Conservation (phyloP, 2,329 filamentous ascomycete species). For the Ophiocordyceps robertsii region DNA sequence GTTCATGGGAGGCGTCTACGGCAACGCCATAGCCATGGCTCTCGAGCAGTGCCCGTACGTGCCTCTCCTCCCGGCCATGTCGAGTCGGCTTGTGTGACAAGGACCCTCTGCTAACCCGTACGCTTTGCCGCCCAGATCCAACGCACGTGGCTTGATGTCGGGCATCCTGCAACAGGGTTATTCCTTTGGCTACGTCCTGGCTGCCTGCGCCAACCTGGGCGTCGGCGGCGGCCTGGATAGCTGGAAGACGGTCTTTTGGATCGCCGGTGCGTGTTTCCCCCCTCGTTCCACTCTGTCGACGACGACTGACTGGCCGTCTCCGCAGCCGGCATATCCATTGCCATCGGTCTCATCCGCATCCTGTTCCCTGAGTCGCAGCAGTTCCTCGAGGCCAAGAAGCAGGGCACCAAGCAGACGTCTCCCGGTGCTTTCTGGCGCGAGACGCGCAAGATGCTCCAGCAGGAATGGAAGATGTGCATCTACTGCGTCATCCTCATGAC, state of each 20-base stretch:
- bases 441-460: slow-evolving; percentile 50
- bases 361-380: slow-evolving; percentile 63
- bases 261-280: slow-evolving; percentile 28
- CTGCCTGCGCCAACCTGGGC: slow-evolving; percentile 61
- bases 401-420: slow-evolving; percentile 34
- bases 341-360: slow-evolving; percentile 52
- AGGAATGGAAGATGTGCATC: slow-evolving; percentile 65
- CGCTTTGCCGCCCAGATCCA: slow-evolving; percentile 23
- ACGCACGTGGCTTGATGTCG: slow-evolving; percentile 66
- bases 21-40: slow-evolving; percentile 66
- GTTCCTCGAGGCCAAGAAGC: slow-evolving; percentile 56
- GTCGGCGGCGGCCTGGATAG: slow-evolving; percentile 49
- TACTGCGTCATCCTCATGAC: slow-evolving; percentile 73
- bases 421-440: slow-evolving; percentile 52
- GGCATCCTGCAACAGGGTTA: slow-evolving; percentile 76
- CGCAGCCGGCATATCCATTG: slow-evolving; percentile 49
- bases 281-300: not conserved
- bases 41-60: slow-evolving; percentile 56
- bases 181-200: slow-evolving; percentile 66
- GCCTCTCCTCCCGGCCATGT: not conserved
- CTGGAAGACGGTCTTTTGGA: slow-evolving; percentile 70
- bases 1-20: slow-evolving; percentile 73
- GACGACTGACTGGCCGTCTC: not conserved
- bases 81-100: not conserved
- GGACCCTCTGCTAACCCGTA: slow-evolving; percentile 1